These are phyloP conservation scores for Dictyostelium brefeldianum DNA, from an alignment of 78 protist species.

Conservation along the genomic window DNA sequence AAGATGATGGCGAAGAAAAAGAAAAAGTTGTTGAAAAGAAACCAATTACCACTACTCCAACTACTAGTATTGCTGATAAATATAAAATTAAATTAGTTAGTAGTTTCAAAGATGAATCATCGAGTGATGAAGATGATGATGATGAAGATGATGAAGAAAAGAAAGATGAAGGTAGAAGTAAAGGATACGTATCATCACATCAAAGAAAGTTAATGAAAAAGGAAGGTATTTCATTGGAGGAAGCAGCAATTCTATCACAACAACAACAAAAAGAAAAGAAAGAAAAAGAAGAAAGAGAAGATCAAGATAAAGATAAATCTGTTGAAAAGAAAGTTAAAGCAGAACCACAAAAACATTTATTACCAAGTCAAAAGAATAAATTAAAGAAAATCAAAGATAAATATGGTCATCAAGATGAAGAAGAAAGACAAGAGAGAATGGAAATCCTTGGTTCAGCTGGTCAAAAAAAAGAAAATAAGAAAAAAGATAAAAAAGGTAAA, in stretches of 20 bases:
- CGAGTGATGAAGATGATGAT: conserved; percentile 15
- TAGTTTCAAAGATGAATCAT: conserved; percentile 22
- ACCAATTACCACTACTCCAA: background rate
- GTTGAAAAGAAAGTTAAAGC: conserved; percentile 55
- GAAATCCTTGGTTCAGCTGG: conserved; percentile 73
- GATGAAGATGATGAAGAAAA: conserved; percentile 1
- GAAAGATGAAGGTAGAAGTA: conserved; percentile 29
- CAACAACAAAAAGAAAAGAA: background rate
- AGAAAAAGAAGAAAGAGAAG: background rate
- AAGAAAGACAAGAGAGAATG: conserved; percentile 88
- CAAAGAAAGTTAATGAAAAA: conserved; percentile 62
- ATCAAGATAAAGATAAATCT: background rate
- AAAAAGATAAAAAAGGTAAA: conserved; percentile 37
- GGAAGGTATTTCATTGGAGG: conserved; percentile 24
- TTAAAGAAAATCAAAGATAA: conserved; percentile 91
- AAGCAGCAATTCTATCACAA: conserved; percentile 27
- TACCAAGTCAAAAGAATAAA: conserved; percentile 86
- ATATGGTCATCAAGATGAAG: conserved; percentile 97
- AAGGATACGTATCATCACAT: conserved; percentile 32
- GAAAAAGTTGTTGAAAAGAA: background rate
- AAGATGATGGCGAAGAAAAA: conserved; percentile 23
- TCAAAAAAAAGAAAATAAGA: conserved; percentile 14
- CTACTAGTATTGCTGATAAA: conserved; percentile 21
- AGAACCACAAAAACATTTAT: conserved; percentile 63
- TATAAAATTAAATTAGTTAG: conserved; percentile 32